These are phyloP conservation scores for Malus hybrid DNA, from an alignment of 331 rosid species.

Conservation along the genomic window DNA sequence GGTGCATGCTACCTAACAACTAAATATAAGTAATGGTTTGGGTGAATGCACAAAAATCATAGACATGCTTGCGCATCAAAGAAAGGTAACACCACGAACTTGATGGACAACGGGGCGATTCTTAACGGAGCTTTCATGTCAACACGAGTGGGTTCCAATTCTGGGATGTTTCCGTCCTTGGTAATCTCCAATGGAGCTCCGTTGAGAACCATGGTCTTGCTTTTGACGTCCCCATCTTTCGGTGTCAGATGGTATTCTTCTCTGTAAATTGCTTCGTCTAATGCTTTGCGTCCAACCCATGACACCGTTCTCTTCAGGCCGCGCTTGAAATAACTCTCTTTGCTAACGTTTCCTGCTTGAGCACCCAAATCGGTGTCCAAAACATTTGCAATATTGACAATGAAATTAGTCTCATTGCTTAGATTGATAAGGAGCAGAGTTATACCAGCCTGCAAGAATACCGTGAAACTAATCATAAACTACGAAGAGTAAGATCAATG, in stretches of 20 bases:
- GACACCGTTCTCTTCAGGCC: constrained; percentile 60
- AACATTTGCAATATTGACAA: constrained; percentile 28
- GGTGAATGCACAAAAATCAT: constrained; percentile 15
- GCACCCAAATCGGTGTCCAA: constrained; percentile 9
- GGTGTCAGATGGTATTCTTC: constrained; percentile 88
- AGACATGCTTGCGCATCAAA: constrained; percentile 85
- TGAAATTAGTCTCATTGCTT: constrained; percentile 62
- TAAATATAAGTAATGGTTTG: not conserved
- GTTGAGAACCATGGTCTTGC: constrained; percentile 67
- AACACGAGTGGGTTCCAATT: constrained; percentile 40
- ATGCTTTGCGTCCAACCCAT: constrained; percentile 79
- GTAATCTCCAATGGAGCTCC: constrained; percentile 67
- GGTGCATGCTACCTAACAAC: not conserved
- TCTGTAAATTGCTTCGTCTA: constrained; percentile 46
- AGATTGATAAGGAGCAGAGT: constrained; percentile 70
- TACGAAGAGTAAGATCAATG: not conserved
- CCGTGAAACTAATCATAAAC: not conserved
- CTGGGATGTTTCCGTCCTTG: constrained; percentile 52
- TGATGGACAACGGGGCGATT: constrained; percentile 56
- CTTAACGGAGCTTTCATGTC: constrained; percentile 39
- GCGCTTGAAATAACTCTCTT: constrained; percentile 25
- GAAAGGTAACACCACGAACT: constrained; percentile 70
- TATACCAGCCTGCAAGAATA: constrained; percentile 53
- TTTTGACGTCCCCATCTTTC: constrained; percentile 37
- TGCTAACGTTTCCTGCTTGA: constrained; percentile 10